A percentile compares a stretch with the other conserved stretches of the same genome.
Evolutionary conservation across 208 protist genomes (phyloP).

Genomic region (Wallacemonas sp.): DNA sequence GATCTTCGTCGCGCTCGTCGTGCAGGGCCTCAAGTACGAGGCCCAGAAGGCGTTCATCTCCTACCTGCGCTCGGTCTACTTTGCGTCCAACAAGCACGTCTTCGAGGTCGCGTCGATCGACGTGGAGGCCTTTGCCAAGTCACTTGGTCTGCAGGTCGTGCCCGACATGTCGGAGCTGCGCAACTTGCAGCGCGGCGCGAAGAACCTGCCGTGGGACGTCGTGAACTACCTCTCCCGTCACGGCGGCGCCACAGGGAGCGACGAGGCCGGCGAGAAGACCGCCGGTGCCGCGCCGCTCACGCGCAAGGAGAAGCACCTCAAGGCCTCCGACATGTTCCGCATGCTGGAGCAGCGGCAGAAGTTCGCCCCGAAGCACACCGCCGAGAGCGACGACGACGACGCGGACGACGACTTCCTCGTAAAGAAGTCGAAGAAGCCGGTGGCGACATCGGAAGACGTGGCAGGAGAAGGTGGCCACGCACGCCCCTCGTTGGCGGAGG

Average conservation of each 20-base stretch:
- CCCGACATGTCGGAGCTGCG: slow-evolving; percentile 94
- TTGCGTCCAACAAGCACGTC: slow-evolving; percentile 95
- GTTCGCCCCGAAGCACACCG: slow-evolving; percentile 46
- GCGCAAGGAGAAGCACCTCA: slow-evolving; percentile 80
- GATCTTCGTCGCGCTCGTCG: slow-evolving; percentile 91
- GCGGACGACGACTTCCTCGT: slow-evolving; percentile 47
- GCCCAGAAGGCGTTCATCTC: slow-evolving; percentile 98
- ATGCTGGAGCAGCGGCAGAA: slow-evolving; percentile 80
- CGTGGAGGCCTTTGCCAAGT: slow-evolving; percentile 88
- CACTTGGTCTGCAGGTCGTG: slow-evolving; percentile 92
- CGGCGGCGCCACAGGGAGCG: slow-evolving; percentile 10
- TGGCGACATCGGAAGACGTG: neutral
- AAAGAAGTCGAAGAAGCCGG: slow-evolving; percentile 34
- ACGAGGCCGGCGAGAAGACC: slow-evolving; percentile 11
- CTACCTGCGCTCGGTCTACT: slow-evolving; percentile 96
- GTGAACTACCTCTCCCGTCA: slow-evolving; percentile 81
- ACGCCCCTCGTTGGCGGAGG: no score
- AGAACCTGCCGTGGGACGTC: slow-evolving; percentile 91
- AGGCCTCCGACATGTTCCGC: slow-evolving; percentile 87
- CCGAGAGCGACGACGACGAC: slow-evolving; percentile 31
- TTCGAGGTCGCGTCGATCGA: slow-evolving; percentile 94
- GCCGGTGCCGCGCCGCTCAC: slow-evolving; percentile 31
- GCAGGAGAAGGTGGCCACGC: no score
- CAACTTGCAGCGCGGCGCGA: slow-evolving; percentile 68
- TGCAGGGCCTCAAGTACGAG: slow-evolving; percentile 96